phyloP scores from a whole-genome alignment of 1,284 basidiomycete species.

The Cryptococcus neoformans region DNA sequence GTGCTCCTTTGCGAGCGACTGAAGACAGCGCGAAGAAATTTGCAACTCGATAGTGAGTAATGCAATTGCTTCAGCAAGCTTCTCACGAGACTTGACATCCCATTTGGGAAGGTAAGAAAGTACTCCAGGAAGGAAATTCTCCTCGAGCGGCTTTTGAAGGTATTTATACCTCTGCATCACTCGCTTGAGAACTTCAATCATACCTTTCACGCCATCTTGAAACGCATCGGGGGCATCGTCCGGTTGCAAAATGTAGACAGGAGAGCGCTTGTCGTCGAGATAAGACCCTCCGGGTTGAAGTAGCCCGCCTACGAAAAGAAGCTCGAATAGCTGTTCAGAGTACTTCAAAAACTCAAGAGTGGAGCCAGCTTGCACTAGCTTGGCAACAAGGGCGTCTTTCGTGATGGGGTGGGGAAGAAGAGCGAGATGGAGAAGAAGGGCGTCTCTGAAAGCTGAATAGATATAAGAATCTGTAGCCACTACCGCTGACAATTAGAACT shows the following conservation, averaged over 20 bases:
- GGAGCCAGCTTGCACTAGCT: slow-evolving; percentile 85
- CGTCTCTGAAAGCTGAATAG: slow-evolving; percentile 81
- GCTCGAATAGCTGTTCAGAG: slow-evolving; percentile 91
- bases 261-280: slow-evolving; percentile 69
- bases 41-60: slow-evolving; percentile 79
- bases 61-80: slow-evolving; percentile 75
- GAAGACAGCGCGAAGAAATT: slow-evolving; percentile 69
- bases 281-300: slow-evolving; percentile 92
- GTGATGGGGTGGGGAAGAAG: slow-evolving; percentile 74
- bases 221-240: slow-evolving; percentile 19
- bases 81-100: slow-evolving; percentile 69
- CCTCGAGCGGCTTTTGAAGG: slow-evolving; percentile 92
- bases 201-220: slow-evolving; percentile 67
- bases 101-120: slow-evolving; percentile 86
- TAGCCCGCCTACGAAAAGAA: slow-evolving; percentile 88
- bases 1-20: slow-evolving; percentile 85
- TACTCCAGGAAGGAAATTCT: slow-evolving; percentile 73
- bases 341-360: slow-evolving; percentile 94
- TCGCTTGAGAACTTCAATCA: slow-evolving; percentile 90
- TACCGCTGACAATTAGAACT: slow-evolving; percentile 12
- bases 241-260: slow-evolving; percentile 42
- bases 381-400: slow-evolving; percentile 54
- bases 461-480: neutral
- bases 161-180: slow-evolving; percentile 98
- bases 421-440: slow-evolving; percentile 90